Evolutionary conservation across 208 protist genomes (phyloP).

Genomic region (Porcisia hertigi): DNA sequence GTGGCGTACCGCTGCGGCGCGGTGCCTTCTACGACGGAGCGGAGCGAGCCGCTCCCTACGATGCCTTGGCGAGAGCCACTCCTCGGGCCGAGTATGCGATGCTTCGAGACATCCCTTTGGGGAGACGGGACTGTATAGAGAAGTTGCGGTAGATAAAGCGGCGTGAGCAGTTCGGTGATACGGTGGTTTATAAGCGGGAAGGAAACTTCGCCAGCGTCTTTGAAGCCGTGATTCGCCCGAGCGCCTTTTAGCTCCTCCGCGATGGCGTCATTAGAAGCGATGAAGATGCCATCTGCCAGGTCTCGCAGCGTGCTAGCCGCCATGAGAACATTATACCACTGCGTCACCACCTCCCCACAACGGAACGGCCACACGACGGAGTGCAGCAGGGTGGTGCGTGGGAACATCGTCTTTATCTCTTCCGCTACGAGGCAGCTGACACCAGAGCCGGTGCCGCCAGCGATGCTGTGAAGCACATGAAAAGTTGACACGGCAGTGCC

Average conservation of each 20-base stretch:
- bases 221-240: constrained; percentile 21
- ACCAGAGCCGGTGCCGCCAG: constrained; percentile 90
- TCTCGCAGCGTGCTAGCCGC: constrained; percentile 60
- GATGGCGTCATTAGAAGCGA: constrained; percentile 70
- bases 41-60: neutral
- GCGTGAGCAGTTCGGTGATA: constrained; percentile 49
- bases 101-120: constrained; percentile 22
- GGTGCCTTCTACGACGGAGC: constrained; percentile 1
- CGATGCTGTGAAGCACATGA: constrained; percentile 85
- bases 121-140: constrained; percentile 42
- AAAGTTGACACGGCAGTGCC: constrained; percentile 57
- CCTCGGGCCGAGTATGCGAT: constrained; percentile 15
- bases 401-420: constrained; percentile 61
- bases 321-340: constrained; percentile 87
- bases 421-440: constrained; percentile 84
- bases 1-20: constrained; percentile 24
- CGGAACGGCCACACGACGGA: constrained; percentile 80
- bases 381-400: constrained; percentile 55
- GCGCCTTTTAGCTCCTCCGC: constrained; percentile 25
- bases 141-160: constrained; percentile 66
- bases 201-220: constrained; percentile 33
- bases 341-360: constrained; percentile 83
- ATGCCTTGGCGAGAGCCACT: neutral
- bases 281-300: constrained; percentile 62
- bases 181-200: constrained; percentile 49